Base-by-base conservation (phyloP, 306 rosid species). In the Castanospermum australe region DNA sequence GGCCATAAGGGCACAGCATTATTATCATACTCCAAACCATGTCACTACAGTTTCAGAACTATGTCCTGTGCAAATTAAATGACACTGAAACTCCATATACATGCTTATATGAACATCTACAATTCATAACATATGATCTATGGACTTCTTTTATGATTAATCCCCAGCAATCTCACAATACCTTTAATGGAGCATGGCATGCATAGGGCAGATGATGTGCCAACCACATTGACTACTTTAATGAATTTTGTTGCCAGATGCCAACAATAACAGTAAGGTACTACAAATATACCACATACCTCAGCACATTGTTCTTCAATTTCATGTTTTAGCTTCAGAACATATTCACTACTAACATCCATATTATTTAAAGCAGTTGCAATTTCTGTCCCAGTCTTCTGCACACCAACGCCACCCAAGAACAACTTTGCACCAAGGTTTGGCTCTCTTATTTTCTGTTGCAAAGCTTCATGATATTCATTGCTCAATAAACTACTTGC, bases 231-330 rank as follows among this genome's bases (percentile, higher is more conserved):
- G 11, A 56, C 57, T 35, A 17, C 52, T 52, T 21, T 42, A 7
- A 33, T 45, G 25, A 79, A 75, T 11, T 14, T 75, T 41, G 38
- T 15, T 12, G 25, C 35, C 36, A 42, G 63, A 76, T 15, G n/a
- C n/a, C n/a, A n/a, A n/a, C n/a, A n/a, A 56, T 51, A 67, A 55
- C n/a, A 42, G n/a, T 18, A 52, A 68, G 45, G 74, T 15, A 70
- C 33, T 28, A 28, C 60, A 82, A 71, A 60, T 28, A 88, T 36
- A 50, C 51, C 72, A 83, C 85, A 82, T 81, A 95, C 98, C 98
- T 91, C 97, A 18, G 91, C 84, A 83, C 97, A 93, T 65, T 90
- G 97, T 87, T 95, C 99, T 83, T 95, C 99, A 50, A 95, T 91
- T 81, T 88, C 97, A 20, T 95, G 94, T 76, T 90, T 93, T 38